Evolutionary conservation across 2,329 filamentous ascomycete genomes (phyloP), one percentile per base, ranked within the genome.

Genomic region (Penicillium sp.): DNA sequence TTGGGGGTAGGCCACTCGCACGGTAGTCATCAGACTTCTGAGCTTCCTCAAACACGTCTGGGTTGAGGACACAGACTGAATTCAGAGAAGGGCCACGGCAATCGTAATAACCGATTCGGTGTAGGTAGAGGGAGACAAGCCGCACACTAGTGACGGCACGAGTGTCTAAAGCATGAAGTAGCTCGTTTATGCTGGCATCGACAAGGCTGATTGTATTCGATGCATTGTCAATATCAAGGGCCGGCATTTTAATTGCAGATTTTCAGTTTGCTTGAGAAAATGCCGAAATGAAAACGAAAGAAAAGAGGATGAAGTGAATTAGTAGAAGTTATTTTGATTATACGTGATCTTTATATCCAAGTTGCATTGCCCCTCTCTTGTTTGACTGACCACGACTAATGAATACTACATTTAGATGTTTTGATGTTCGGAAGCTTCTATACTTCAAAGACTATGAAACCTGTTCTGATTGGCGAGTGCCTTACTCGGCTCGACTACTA

Each of bases 31-130:
- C 79, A 3, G 79, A 79, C 7, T 73, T 74, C 3, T 66, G 63
- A 11, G 79, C 79, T 62, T 79, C 78, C n/a, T 75, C 68, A 52
- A 81, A 77, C 1, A 76, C 74, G 34, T 70, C 58, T 0, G 67
- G 60, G 56, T 81, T 82, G 58, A 82, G 65, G 11, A 81, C 63
- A 5, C 78, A 76, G 10, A 81, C 75, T 8, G 79, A 74, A 55
- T 80, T 82, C 3, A 82, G 68, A 4, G 59, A 64, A 5, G 59
- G 52, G 1, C 68, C 69, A 13, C 71, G 60, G 19, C 67, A 69
- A 59, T 82, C 79, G 61, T 79, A 81, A 2, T 56, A 64, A 31
- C 70, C 71, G 51, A 81, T 79, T 2, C 80, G 78, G 28, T 68
- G 72, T 3, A 82, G 69, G 59, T 81, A 78, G 33, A 68, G 69